Conservation (phyloP, 805 yeast genomes). For the Wickerhamomyces sydowiorum region DNA sequence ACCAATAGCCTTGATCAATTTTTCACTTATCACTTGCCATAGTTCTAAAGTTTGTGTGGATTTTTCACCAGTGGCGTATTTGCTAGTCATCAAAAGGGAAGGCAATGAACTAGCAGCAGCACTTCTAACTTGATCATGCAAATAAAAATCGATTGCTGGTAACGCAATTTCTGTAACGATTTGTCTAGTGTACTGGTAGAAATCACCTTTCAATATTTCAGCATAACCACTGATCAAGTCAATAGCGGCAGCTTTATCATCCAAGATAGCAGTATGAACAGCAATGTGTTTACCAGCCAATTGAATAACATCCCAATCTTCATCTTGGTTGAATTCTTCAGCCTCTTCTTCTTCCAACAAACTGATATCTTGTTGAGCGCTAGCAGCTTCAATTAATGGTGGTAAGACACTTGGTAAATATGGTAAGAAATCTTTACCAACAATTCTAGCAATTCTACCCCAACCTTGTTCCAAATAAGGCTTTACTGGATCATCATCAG, state of each 20-base stretch:
- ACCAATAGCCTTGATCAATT: constrained; percentile 60
- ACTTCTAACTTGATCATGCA: constrained; percentile 91
- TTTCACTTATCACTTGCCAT: constrained; percentile 67
- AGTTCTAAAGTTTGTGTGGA: constrained; percentile 57
- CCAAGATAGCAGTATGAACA: constrained; percentile 89
- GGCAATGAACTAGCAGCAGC: constrained; percentile 87
- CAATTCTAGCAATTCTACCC: constrained; percentile 85
- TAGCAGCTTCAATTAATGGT: constrained; percentile 80
- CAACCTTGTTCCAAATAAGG: constrained; percentile 90
- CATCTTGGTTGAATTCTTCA: constrained; percentile 74
- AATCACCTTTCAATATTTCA: constrained; percentile 72
- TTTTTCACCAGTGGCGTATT: constrained; percentile 39
- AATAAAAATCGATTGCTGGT: constrained; percentile 85
- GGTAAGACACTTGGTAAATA: constrained; percentile 82
- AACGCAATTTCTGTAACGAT: constrained; percentile 72
- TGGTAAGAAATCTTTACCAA: constrained; percentile 83
- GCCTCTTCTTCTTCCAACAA: constrained; percentile 86
- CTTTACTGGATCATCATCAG: constrained; percentile 81
- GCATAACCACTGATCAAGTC: constrained; percentile 84
- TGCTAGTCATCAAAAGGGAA: constrained; percentile 61
- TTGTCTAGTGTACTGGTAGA: constrained; percentile 77
- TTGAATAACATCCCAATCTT: constrained; percentile 93
- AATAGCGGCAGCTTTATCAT: constrained; percentile 90
- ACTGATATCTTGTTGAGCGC: constrained; percentile 83
- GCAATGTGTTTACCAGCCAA: constrained; percentile 91